phyloP scores from a whole-genome alignment of 352 stramenopile genomes.

The Thraustochytrium sp. region DNA sequence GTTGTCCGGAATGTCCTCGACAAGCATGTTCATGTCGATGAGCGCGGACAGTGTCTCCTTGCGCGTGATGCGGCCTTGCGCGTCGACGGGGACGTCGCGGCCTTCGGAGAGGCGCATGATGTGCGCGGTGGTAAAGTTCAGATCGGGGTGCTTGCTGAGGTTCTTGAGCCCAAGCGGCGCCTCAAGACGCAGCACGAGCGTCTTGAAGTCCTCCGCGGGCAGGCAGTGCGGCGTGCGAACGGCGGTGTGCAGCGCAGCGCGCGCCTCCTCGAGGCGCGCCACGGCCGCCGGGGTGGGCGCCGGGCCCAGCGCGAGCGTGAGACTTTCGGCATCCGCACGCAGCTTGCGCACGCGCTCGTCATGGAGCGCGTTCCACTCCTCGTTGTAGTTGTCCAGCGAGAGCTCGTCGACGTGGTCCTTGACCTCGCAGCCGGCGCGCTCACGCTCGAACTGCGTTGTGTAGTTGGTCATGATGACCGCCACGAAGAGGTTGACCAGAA shows the following conservation, averaged over 20 bases:
- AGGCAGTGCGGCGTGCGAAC: neutral
- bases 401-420: slow-evolving; percentile 10
- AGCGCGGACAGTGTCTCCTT: neutral
- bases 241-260: neutral
- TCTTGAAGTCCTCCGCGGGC: neutral
- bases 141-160: neutral
- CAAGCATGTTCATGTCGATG: slow-evolving; percentile 26
- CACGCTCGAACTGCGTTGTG: slow-evolving; percentile 22
- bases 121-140: neutral
- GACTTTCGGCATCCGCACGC: neutral
- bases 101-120: neutral
- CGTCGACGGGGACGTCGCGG: neutral
- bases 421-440: neutral
- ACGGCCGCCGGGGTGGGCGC: too few relatives aligned
- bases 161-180: neutral
- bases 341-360: neutral
- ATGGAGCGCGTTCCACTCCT: neutral
- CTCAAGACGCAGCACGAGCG: neutral
- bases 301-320: too few relatives aligned
- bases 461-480: slow-evolving; percentile 35
- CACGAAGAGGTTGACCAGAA: slow-evolving; percentile 41
- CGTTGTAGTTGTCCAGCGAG: neutral
- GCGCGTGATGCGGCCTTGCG: neutral
- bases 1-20: neutral
- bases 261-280: neutral